phyloP scores from a whole-genome alignment of 805 yeast genomes.

The Priceomyces melissophilus region DNA sequence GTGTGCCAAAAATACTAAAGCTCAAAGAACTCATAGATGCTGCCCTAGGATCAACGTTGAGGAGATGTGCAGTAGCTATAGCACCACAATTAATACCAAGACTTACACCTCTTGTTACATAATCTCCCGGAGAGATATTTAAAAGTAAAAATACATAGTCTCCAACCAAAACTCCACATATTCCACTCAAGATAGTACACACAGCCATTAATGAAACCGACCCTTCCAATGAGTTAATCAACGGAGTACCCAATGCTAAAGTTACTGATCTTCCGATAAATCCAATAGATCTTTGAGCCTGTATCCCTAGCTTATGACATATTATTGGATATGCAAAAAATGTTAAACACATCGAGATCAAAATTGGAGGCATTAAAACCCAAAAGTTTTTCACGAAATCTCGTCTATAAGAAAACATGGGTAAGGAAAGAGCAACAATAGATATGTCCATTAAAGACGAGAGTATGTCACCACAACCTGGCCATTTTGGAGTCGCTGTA shows the following conservation, averaged over 20 bases:
- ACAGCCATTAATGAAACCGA: slow-evolving; percentile 72
- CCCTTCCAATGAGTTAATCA: slow-evolving; percentile 64
- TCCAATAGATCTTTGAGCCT: slow-evolving; percentile 60
- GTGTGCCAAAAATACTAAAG: slow-evolving; percentile 69
- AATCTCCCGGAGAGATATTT: slow-evolving; percentile 58
- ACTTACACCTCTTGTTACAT: slow-evolving; percentile 71
- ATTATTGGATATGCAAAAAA: slow-evolving; percentile 70
- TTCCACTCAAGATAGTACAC: slow-evolving; percentile 73
- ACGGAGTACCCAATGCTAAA: slow-evolving; percentile 74
- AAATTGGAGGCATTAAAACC: slow-evolving; percentile 56
- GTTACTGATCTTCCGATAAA: slow-evolving; percentile 80
- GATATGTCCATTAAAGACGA: slow-evolving; percentile 71
- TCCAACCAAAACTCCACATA: slow-evolving; percentile 67
- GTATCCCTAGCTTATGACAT: slow-evolving; percentile 62
- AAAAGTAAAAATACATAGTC: slow-evolving; percentile 50
- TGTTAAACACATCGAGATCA: slow-evolving; percentile 52
- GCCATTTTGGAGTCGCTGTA: slow-evolving; percentile 46
- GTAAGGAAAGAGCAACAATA: slow-evolving; percentile 70
- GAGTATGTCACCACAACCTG: slow-evolving; percentile 81
- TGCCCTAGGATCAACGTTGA: slow-evolving; percentile 71
- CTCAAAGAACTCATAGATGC: slow-evolving; percentile 74
- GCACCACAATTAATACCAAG: slow-evolving; percentile 81
- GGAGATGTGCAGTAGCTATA: slow-evolving; percentile 72
- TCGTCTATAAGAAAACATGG: slow-evolving; percentile 70
- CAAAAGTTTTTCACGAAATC: slow-evolving; percentile 61